Conservation (phyloP, 257 asterid genomes). For the Paulownia fortunei region DNA sequence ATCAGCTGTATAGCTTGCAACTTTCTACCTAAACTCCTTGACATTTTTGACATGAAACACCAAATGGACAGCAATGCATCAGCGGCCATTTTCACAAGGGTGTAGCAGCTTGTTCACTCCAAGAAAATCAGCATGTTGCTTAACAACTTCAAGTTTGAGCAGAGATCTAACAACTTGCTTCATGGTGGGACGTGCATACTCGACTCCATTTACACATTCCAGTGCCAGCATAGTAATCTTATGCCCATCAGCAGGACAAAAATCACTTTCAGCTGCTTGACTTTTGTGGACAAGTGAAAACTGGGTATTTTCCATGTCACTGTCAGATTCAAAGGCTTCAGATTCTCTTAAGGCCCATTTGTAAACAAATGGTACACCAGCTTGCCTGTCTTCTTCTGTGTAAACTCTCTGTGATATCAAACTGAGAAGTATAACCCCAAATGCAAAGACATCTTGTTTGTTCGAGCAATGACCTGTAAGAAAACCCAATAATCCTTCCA, state of each 20-base stretch:
- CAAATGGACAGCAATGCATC: neutral
- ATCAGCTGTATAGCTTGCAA: too few relatives aligned
- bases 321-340: neutral
- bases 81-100: neutral
- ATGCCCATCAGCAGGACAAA: neutral
- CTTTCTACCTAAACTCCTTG: too few relatives aligned
- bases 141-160: neutral
- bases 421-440: conserved; percentile 22
- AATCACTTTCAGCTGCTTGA: neutral
- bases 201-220: neutral
- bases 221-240: conserved; percentile 15
- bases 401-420: conserved; percentile 1
- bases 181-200: neutral
- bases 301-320: neutral
- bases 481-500: neutral
- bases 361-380: neutral
- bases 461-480: neutral
- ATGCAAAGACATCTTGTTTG: conserved; percentile 15
- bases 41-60: neutral
- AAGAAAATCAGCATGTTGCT: neutral
- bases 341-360: conserved; percentile 5
- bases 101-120: neutral
- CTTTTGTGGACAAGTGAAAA: conserved; percentile 26
- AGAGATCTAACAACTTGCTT: neutral
- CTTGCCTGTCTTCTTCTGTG: neutral